Evolutionary conservation across 2,329 filamentous ascomycete species (phyloP).

Genomic region (Ceratocystis cacaofunesta): DNA sequence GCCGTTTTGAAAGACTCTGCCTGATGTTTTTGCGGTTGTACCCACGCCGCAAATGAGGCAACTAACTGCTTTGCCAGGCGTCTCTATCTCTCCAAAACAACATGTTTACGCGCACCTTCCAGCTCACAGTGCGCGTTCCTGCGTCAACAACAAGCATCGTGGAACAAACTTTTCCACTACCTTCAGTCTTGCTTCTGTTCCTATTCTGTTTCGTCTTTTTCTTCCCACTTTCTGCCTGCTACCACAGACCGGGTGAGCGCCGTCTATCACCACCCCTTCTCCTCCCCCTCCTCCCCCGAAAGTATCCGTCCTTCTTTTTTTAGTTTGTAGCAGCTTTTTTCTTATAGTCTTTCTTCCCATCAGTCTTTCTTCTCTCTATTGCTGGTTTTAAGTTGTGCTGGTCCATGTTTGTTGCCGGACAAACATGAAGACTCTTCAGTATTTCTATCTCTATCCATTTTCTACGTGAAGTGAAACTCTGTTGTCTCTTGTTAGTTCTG

Average conservation of each 20-base stretch:
- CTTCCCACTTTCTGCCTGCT: neutral
- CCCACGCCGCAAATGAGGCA: neutral
- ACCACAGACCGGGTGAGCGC: neutral
- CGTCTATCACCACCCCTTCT: neutral
- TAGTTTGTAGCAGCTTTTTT: neutral
- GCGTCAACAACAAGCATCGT: neutral
- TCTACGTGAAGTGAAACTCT: neutral
- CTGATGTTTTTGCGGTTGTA: neutral
- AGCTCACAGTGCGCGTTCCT: neutral
- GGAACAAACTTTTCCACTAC: neutral
- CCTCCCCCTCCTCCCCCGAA: neutral
- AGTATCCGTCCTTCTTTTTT: neutral
- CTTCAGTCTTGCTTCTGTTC: neutral
- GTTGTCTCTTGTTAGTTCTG: neutral
- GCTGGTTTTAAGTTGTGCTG: neutral
- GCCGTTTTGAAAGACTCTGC: neutral
- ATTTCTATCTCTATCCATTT: neutral
- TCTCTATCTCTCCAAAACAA: too few relatives aligned
- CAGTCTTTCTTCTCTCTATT: neutral
- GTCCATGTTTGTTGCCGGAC: neutral
- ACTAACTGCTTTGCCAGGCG: neutral
- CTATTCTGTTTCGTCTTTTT: neutral
- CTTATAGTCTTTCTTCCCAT: neutral
- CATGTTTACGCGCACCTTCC: neutral
- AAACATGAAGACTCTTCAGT: constrained; percentile 10